These are phyloP conservation scores for Yamadazyma atlantica DNA, from an alignment of 1,139 yeast species.

Conservation along the genomic window DNA sequence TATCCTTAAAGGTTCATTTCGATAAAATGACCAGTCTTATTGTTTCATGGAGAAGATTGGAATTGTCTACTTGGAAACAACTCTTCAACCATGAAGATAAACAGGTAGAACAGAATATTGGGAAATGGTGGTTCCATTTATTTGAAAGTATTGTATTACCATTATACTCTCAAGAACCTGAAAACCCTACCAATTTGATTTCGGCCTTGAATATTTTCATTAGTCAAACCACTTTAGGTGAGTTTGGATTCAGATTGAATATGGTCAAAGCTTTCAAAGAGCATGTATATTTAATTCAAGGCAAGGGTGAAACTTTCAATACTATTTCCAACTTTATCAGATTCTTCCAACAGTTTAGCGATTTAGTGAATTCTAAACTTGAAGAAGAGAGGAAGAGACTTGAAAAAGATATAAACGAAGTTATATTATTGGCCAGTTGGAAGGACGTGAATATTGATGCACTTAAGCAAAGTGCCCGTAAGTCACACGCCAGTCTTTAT, in stretches of 20 bases:
- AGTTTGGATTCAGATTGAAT: constrained; percentile 56
- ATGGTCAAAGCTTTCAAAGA: constrained; percentile 61
- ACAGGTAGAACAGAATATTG: constrained; percentile 49
- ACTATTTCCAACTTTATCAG: constrained; percentile 62
- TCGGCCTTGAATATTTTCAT: constrained; percentile 74
- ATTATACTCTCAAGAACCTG: constrained; percentile 28
- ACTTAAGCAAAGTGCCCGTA: constrained; percentile 86
- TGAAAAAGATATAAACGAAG: constrained; percentile 80
- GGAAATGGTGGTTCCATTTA: constrained; percentile 90
- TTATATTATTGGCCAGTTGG: constrained; percentile 92
- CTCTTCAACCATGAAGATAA: constrained; percentile 69
- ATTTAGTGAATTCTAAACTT: constrained; percentile 47
- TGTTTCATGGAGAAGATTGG: constrained; percentile 88
- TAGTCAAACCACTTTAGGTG: constrained; percentile 76
- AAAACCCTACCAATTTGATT: constrained; percentile 41
- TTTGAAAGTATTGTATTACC: constrained; percentile 74
- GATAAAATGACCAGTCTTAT: constrained; percentile 65
- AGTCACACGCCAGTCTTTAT: constrained; percentile 81
- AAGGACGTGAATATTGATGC: constrained; percentile 95
- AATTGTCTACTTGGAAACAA: constrained; percentile 81
- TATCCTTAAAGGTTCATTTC: constrained; percentile 57
- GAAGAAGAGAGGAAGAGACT: constrained; percentile 48
- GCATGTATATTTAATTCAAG: constrained; percentile 38
- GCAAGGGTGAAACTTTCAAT: constrained; percentile 22
- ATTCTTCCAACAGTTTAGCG: constrained; percentile 66